phyloP scores from a whole-genome alignment of 2,329 filamentous ascomycete species.

The Botrytis fabae region DNA sequence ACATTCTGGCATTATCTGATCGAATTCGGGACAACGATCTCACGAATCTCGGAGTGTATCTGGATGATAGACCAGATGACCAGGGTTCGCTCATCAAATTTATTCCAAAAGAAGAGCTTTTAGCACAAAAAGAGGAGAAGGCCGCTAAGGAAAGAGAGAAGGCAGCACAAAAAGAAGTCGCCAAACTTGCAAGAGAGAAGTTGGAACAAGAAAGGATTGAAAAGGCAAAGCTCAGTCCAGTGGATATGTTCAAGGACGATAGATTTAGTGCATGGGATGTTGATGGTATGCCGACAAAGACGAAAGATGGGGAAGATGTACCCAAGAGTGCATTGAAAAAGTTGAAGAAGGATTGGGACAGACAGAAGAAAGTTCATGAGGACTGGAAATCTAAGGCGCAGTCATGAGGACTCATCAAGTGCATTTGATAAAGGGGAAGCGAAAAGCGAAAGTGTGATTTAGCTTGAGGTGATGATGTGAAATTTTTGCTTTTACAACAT shows the following conservation, averaged over 20 bases:
- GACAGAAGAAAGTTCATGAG: slow-evolving; percentile 82
- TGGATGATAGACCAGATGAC: slow-evolving; percentile 69
- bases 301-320: slow-evolving; percentile 75
- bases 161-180: slow-evolving; percentile 48
- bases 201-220: slow-evolving; percentile 51
- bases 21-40: slow-evolving; percentile 77
- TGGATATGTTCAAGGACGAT: slow-evolving; percentile 60
- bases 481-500: too few species aligned
- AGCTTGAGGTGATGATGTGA: not conserved
- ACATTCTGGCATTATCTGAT: slow-evolving; percentile 76
- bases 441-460: not conserved
- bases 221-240: slow-evolving; percentile 56
- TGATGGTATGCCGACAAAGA: slow-evolving; percentile 75
- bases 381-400: slow-evolving; percentile 47
- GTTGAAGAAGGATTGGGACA: slow-evolving; percentile 85
- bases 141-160: slow-evolving; percentile 62
- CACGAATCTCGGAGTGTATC: slow-evolving; percentile 79
- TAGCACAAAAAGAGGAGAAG: slow-evolving; percentile 60
- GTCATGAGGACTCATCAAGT: slow-evolving; percentile 2
- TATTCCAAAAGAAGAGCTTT: slow-evolving; percentile 56
- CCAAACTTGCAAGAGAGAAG: slow-evolving; percentile 44
- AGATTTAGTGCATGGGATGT: slow-evolving; percentile 77
- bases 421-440: not conserved
- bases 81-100: slow-evolving; percentile 73
- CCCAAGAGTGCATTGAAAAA: slow-evolving; percentile 80